A percentile compares a stretch with the other conserved stretches of the same genome.
Evolutionary conservation across 2,329 filamentous ascomycete species (phyloP).

Genomic region (Myriangium duriaei): DNA sequence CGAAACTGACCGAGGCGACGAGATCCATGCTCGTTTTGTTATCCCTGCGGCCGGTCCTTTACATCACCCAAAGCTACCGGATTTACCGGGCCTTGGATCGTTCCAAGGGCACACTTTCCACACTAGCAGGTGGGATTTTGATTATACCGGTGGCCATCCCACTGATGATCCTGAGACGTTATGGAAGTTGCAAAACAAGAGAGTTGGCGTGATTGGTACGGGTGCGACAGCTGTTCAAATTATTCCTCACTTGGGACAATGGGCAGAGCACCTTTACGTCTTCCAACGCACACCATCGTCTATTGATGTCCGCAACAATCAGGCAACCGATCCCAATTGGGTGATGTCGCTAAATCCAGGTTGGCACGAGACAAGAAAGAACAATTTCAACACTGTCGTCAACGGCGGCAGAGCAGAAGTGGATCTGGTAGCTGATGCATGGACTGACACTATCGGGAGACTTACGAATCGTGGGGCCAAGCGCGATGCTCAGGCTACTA

Average conservation of each 20-base stretch:
- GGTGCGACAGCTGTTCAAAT: slow-evolving; percentile 32
- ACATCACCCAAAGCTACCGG: slow-evolving; percentile 32
- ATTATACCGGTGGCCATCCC: slow-evolving; percentile 27
- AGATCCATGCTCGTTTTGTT: slow-evolving; percentile 27
- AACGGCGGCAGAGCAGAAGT: slow-evolving; percentile 23
- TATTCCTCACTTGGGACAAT: slow-evolving; percentile 28
- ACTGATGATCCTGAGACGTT: slow-evolving; percentile 21
- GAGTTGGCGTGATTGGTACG: slow-evolving; percentile 32
- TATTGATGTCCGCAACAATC: slow-evolving; percentile 24
- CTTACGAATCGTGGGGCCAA: slow-evolving; percentile 26
- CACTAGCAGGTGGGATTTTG: slow-evolving; percentile 33
- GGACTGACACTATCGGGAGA: slow-evolving; percentile 32
- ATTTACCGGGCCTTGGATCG: slow-evolving; percentile 25
- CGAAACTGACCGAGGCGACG: slow-evolving; percentile 15
- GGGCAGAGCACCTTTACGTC: slow-evolving; percentile 26
- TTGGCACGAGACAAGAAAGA: too few relatives aligned
- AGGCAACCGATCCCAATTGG: slow-evolving; percentile 29
- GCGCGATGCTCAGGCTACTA: slow-evolving; percentile 27
- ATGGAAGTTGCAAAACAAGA: slow-evolving; percentile 25
- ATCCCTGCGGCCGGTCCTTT: slow-evolving; percentile 17
- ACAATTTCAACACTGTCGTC: too few relatives aligned
- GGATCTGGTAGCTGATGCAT: slow-evolving; percentile 40
- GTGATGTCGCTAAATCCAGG: slow-evolving; percentile 30
- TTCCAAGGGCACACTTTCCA: slow-evolving; percentile 33
- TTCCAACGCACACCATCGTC: slow-evolving; percentile 32